Evolutionary conservation across 306 rosid species (phyloP).

Genomic region (Vachellia collinsii): DNA sequence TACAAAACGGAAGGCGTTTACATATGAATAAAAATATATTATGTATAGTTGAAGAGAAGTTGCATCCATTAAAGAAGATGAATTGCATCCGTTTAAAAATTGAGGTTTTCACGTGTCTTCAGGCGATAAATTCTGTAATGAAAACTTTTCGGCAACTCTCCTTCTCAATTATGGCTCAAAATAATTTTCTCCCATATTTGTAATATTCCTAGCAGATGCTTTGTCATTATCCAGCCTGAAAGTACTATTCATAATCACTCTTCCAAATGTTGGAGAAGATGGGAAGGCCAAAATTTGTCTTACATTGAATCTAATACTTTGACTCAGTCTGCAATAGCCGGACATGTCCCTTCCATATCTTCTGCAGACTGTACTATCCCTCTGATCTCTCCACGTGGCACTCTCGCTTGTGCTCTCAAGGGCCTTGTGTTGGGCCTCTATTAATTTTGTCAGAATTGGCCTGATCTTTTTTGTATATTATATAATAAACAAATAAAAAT

Average conservation of each 20-base stretch:
- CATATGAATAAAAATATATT: too few species aligned
- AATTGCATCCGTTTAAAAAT: too few species aligned
- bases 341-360: slow-evolving; percentile 58
- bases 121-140: too few species aligned
- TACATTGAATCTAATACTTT: slow-evolving; percentile 53
- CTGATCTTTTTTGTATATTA: slow-evolving; percentile 4
- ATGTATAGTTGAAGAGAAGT: too few species aligned
- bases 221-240: not conserved
- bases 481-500: not conserved
- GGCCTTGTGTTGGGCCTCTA: slow-evolving; percentile 42
- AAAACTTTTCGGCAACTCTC: not conserved
- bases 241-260: not conserved
- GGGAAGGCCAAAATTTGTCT: slow-evolving; percentile 33
- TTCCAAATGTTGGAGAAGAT: not conserved
- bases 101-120: not conserved
- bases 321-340: slow-evolving; percentile 72
- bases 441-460: slow-evolving; percentile 31
- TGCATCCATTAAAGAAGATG: too few species aligned
- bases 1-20: too few species aligned
- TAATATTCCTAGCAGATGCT: not conserved
- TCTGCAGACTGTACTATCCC: slow-evolving; percentile 17
- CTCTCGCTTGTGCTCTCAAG: slow-evolving; percentile 21
- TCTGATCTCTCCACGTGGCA: slow-evolving; percentile 84
- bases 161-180: not conserved
- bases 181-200: not conserved